Percentiles rank a stretch among this genome's conserved stretches.
phyloP scores from a whole-genome alignment of 2,329 filamentous ascomycete genomes.

The Pseudogymnoascus sp. region DNA sequence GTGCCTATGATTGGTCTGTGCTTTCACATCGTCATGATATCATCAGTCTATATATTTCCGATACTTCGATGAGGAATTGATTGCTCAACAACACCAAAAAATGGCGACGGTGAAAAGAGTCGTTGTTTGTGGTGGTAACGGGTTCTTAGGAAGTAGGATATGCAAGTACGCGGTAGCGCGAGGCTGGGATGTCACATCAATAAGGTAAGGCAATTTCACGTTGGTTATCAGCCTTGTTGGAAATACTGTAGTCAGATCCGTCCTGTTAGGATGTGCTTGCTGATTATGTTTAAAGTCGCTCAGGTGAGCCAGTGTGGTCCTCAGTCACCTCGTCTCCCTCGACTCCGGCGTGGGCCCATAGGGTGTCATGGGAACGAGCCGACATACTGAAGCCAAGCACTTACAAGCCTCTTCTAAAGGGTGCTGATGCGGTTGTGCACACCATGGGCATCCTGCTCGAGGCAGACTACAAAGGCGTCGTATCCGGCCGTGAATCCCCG shows the following conservation, averaged over 20 bases:
- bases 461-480: constrained; percentile 91
- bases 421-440: constrained; percentile 81
- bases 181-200: constrained; percentile 86
- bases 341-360: constrained; percentile 68
- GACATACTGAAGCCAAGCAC: constrained; percentile 77
- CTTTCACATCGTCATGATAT: constrained; percentile 9
- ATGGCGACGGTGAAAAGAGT: constrained; percentile 52
- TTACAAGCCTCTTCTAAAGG: constrained; percentile 67
- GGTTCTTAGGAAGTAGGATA: constrained; percentile 81
- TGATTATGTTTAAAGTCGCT: constrained; percentile 52
- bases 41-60: not conserved
- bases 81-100: not conserved
- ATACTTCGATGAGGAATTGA: not conserved
- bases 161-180: constrained; percentile 80
- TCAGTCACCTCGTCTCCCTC: constrained; percentile 58
- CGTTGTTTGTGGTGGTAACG: constrained; percentile 87
- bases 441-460: constrained; percentile 93
- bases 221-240: not conserved
- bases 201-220: constrained; percentile 53
- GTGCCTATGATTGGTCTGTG: constrained; percentile 9
- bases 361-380: constrained; percentile 78
- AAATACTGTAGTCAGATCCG: not conserved
- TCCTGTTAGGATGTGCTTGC: not conserved
- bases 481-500: constrained; percentile 77
- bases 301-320: constrained; percentile 81